phyloP scores from a whole-genome alignment of 352 stramenopile genomes.

The Pythium sp. region DNA sequence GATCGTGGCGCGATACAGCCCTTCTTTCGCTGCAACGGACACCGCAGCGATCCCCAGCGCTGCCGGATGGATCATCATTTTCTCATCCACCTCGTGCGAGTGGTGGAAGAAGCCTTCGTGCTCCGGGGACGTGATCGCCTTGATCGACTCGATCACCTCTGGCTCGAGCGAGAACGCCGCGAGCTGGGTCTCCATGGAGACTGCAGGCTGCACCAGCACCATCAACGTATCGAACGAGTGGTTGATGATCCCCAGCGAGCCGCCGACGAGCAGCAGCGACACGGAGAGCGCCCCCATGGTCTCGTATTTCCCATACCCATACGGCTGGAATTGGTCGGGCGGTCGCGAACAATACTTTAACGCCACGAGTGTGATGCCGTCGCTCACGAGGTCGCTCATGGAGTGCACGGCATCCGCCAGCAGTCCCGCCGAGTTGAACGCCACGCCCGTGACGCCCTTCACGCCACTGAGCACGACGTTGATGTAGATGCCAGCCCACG shows the following conservation, averaged over 20 bases:
- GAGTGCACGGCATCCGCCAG: conserved; percentile 95
- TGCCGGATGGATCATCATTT: conserved; percentile 47
- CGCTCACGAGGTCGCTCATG: conserved; percentile 91
- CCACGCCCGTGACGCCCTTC: conserved; percentile 68
- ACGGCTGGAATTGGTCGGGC: conserved; percentile 87
- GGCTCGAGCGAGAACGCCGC: conserved; percentile 8
- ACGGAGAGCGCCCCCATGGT: conserved; percentile 64
- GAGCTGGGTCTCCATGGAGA: conserved; percentile 10
- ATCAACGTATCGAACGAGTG: conserved; percentile 70
- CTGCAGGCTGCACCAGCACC: conserved; percentile 34
- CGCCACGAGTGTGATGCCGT: conserved; percentile 93
- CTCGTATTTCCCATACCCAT: conserved; percentile 79
- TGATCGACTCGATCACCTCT: conserved; percentile 30
- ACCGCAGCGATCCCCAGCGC: conserved; percentile 82
- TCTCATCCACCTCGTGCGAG: neutral
- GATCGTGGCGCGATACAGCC: conserved; percentile 90
- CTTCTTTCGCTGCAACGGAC: conserved; percentile 91
- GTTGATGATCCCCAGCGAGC: conserved; percentile 59
- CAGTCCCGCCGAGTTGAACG: conserved; percentile 85
- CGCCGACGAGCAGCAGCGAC: conserved; percentile 58
- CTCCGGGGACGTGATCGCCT: conserved; percentile 16
- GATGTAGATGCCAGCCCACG: conserved; percentile 64
- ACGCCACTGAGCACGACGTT: conserved; percentile 64
- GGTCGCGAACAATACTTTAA: conserved; percentile 90
- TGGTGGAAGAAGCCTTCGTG: conserved; percentile 10